Percentiles rank a stretch among this genome's conserved stretches.
Conservation (phyloP, 2,329 filamentous ascomycete species). For the Aspergillus sp. region DNA sequence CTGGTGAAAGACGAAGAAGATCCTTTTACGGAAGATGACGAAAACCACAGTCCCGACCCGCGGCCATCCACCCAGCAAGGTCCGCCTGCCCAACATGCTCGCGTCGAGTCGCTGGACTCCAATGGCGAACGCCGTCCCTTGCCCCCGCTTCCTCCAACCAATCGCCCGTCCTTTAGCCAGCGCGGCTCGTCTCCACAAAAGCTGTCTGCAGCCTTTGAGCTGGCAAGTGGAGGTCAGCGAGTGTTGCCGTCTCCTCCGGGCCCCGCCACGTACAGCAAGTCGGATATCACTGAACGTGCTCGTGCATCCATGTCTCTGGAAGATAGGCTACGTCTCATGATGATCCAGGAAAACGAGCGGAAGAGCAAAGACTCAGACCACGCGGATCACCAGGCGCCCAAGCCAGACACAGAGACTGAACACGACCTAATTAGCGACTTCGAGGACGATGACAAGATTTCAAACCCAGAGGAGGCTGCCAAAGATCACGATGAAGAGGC, state of each 20-base stretch:
- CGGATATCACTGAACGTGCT: constrained; percentile 75
- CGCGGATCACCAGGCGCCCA: neutral
- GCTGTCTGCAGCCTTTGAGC: constrained; percentile 72
- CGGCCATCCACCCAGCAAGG: constrained; percentile 50
- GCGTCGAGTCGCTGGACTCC: constrained; percentile 73
- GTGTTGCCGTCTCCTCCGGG: constrained; percentile 72
- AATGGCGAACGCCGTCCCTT: constrained; percentile 82
- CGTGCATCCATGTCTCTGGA: constrained; percentile 79
- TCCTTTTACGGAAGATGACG: constrained; percentile 64
- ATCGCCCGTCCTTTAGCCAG: constrained; percentile 39
- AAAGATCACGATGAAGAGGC: constrained; percentile 47
- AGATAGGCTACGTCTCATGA: constrained; percentile 84
- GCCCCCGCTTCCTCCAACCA: constrained; percentile 72
- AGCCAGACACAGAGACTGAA: neutral
- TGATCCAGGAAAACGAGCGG: constrained; percentile 69
- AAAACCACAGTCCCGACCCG: constrained; percentile 65
- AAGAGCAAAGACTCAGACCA: constrained; percentile 11
- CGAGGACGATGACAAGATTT: constrained; percentile 24
- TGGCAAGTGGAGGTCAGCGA: constrained; percentile 66
- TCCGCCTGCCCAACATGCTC: constrained; percentile 48
- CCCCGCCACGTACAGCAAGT: constrained; percentile 68
- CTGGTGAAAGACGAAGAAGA: constrained; percentile 62
- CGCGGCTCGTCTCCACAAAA: constrained; percentile 62
- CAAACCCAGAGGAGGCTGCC: constrained; percentile 29
- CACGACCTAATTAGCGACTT: neutral